phyloP scores from a whole-genome alignment of 2,329 filamentous ascomycete genomes.

The Aspergillus piperis region DNA sequence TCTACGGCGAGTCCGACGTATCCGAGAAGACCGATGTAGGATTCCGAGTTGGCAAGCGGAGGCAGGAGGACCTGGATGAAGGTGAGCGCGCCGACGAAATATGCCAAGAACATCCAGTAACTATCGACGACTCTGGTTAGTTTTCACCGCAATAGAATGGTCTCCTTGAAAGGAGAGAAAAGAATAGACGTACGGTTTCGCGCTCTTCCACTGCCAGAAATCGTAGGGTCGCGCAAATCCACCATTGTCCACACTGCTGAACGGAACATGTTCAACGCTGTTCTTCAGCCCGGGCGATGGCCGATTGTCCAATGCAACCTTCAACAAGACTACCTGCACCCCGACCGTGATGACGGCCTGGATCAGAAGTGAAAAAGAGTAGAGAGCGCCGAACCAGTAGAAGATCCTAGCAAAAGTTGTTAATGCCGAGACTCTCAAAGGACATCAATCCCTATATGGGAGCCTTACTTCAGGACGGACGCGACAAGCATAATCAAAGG shows the following conservation, averaged over 20 bases:
- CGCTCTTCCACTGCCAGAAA: slow-evolving; percentile 65
- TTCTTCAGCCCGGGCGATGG: slow-evolving; percentile 43
- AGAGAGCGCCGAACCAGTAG: slow-evolving; percentile 66
- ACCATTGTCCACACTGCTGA: slow-evolving; percentile 32
- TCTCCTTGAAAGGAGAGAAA: neutral
- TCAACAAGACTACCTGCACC: slow-evolving; percentile 60
- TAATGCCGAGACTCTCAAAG: neutral
- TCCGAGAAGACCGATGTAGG: slow-evolving; percentile 49
- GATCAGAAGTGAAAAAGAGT: slow-evolving; percentile 59
- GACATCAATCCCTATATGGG: neutral
- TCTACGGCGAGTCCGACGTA: slow-evolving; percentile 51
- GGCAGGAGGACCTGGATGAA: slow-evolving; percentile 57
- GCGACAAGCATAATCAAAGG: slow-evolving; percentile 67
- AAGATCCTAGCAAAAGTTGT: slow-evolving; percentile 51
- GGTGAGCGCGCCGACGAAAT: slow-evolving; percentile 53
- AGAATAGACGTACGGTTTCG: slow-evolving; percentile 50
- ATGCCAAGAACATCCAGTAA: slow-evolving; percentile 61
- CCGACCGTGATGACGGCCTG: slow-evolving; percentile 63
- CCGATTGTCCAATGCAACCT: slow-evolving; percentile 62
- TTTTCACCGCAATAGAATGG: slow-evolving; percentile 1
- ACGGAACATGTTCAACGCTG: slow-evolving; percentile 45
- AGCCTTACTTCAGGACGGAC: slow-evolving; percentile 60
- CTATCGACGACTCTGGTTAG: slow-evolving; percentile 25
- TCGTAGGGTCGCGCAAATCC: slow-evolving; percentile 55
- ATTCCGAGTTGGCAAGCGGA: slow-evolving; percentile 44